phyloP scores from a whole-genome alignment of 176 grass and related monocot genomes.

The Carex parvula region DNA sequence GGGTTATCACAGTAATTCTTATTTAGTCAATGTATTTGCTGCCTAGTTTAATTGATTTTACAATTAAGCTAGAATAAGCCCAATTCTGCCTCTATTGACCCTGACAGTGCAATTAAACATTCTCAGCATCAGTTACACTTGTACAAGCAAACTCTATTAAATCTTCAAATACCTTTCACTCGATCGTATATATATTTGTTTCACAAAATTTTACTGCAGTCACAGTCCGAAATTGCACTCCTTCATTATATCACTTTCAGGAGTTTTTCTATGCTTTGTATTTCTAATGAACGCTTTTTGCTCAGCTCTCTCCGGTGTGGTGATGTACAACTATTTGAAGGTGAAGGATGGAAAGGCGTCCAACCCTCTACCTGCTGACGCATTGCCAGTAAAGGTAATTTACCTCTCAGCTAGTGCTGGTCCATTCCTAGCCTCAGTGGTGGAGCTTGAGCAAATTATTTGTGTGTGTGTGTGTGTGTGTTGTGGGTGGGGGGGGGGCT shows the following conservation, averaged over 20 bases:
- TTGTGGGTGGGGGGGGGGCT: no score
- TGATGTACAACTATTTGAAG: constrained; percentile 99
- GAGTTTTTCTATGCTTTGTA: not conserved
- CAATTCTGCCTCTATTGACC: not conserved
- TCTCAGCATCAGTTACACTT: not conserved
- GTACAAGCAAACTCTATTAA: not conserved
- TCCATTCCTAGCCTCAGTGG: no score
- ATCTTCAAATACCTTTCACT: not conserved
- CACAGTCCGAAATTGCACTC: not conserved
- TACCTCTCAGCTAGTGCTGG: constrained; percentile 36
- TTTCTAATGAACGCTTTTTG: constrained; percentile 18
- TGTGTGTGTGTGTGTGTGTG: no score
- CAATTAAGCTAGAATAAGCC: not conserved
- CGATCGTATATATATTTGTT: not conserved
- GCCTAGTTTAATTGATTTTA: not conserved
- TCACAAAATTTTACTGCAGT: not conserved
- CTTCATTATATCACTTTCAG: not conserved
- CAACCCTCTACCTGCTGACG: constrained; percentile 60
- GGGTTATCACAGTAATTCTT: not conserved
- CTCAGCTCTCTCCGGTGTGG: constrained; percentile 87
- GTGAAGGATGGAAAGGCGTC: constrained; percentile 73
- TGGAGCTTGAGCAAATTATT: no score
- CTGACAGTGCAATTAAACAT: not conserved
- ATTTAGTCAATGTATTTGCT: constrained; percentile 21
- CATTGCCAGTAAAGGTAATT: constrained; percentile 51